Evolutionary conservation across 2,329 filamentous ascomycete genomes (phyloP).

Genomic region (Stagonosporopsis chrysanthemi): DNA sequence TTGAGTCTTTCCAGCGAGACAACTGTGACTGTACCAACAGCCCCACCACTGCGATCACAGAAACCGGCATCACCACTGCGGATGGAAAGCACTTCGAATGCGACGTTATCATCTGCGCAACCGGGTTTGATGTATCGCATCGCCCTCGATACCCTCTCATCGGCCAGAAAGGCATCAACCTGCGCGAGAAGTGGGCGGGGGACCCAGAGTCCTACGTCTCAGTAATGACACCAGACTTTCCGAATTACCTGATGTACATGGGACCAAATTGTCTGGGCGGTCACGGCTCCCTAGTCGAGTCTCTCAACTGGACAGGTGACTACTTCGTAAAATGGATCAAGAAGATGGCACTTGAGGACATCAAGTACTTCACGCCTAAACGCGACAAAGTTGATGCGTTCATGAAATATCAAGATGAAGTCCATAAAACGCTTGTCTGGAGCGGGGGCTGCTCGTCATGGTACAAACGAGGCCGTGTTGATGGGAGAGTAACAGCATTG

Average conservation of each 20-base stretch:
- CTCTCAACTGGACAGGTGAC: conserved; percentile 30
- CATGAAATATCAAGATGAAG: conserved; percentile 29
- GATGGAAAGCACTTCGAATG: conserved; percentile 51
- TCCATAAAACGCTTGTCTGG: conserved; percentile 30
- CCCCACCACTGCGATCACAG: conserved; percentile 52
- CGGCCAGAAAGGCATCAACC: conserved; percentile 48
- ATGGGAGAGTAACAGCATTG: conserved; percentile 28
- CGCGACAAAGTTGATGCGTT: conserved; percentile 24
- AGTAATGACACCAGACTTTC: conserved; percentile 34
- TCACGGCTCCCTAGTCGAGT: conserved; percentile 29
- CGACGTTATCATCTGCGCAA: conserved; percentile 49
- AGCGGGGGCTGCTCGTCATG: conserved; percentile 28
- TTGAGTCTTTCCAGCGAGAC: conserved; percentile 55
- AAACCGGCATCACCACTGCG: conserved; percentile 53
- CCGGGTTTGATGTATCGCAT: conserved; percentile 54
- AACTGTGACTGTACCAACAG: conserved; percentile 60
- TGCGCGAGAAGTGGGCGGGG: conserved; percentile 51
- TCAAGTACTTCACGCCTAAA: conserved; percentile 28
- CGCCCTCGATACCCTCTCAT: conserved; percentile 52
- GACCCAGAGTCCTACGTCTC: conserved; percentile 51
- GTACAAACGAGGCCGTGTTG: conserved; percentile 28
- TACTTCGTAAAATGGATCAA: conserved; percentile 36
- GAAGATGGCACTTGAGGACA: conserved; percentile 30
- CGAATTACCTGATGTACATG: conserved; percentile 28
- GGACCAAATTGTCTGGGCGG: conserved; percentile 33